Percentiles rank a stretch among this genome's conserved stretches.
Conservation (phyloP, 1,139 yeast species). For the Hanseniaspora gamundiae region DNA sequence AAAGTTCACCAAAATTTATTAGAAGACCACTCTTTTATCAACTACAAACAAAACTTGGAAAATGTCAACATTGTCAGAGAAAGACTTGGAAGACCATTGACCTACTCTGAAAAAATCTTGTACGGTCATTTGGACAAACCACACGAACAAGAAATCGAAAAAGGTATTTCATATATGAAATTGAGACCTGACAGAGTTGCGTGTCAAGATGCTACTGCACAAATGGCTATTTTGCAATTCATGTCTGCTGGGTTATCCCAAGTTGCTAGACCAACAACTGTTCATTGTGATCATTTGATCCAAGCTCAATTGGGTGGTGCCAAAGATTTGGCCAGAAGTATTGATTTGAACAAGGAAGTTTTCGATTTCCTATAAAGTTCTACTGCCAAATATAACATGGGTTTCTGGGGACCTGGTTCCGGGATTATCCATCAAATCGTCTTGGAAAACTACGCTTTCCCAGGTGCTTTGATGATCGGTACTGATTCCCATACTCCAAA, state of each 20-base stretch:
- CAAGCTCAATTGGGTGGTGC: conserved; percentile 95
- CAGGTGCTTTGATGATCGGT: conserved; percentile 95
- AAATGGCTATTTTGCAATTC: conserved; percentile 97
- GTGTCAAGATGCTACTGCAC: conserved; percentile 99
- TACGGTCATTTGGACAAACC: conserved; percentile 97
- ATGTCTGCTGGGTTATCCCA: conserved; percentile 94
- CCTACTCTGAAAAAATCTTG: conserved; percentile 92
- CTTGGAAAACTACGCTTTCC: conserved; percentile 94
- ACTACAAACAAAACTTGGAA: conserved; percentile 70
- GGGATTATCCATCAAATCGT: conserved; percentile 98
- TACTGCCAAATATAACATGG: conserved; percentile 94
- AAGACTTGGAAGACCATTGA: conserved; percentile 85
- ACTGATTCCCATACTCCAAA: conserved; percentile 99
- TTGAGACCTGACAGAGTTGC: conserved; percentile 99
- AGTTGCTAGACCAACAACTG: conserved; percentile 94
- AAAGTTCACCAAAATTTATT: conserved; percentile 85
- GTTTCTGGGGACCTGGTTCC: conserved; percentile 99
- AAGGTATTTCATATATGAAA: conserved; percentile 93
- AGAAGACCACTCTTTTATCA: conserved; percentile 73
- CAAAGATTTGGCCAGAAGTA: conserved; percentile 88
- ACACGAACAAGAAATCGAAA: conserved; percentile 85
- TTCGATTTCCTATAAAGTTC: conserved; percentile 90
- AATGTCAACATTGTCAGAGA: conserved; percentile 76
- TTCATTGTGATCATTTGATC: conserved; percentile 98
- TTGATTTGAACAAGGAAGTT: conserved; percentile 89